Evolutionary conservation across 2,329 filamentous ascomycete genomes (phyloP), one percentile per base, ranked within the genome.

Genomic region (Diaporthe citrichinensis): DNA sequence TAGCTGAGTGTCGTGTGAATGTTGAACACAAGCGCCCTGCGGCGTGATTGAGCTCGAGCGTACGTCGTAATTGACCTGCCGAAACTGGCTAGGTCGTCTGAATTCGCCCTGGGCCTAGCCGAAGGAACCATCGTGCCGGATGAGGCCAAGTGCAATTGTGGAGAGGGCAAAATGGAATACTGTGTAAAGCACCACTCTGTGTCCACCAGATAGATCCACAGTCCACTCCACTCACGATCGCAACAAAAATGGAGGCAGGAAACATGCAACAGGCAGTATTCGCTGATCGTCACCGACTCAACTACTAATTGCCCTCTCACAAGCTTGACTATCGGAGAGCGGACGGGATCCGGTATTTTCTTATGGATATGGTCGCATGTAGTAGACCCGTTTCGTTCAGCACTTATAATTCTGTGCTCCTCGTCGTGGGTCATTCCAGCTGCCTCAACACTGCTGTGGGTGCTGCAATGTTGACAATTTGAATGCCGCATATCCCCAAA

Each of bases 331-430:
- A 59, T 25, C 39, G 31, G 69, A 51, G 41, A 51, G 41, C 28
- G 55, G 31, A 72, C 55, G 31, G 51, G 28, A n/a, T 62, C 71
- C 46, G 31, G n/a, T 72, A 62, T 62, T 41, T n/a, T 44, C 57
- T 62, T 46, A 41, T 34, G 53, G 57, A 39, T 31, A 31, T 41
- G 14, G 57, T 51, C 44, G 71, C 71, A 41, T 72, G 44, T 61
- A 7, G 4, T 7, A 7, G 17, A 9, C 20, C 9, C n/a, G 8
- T 23, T 10, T 9, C 7, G 20, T 51, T 31, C 28, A 3, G 8
- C 62, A 7, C 10, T 51, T 68, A 36, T 34, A 14, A 34, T 7
- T 7, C 36, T 62, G 28, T 9, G 20, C 10, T 14, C 15, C 10
- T 51, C 17, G 2, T 68, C 41, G 20, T 9, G 17, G 9, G 17